These are phyloP conservation scores for Alopecurus myosuroides DNA, from an alignment of 176 grass and related monocot species.

Conservation along the genomic window DNA sequence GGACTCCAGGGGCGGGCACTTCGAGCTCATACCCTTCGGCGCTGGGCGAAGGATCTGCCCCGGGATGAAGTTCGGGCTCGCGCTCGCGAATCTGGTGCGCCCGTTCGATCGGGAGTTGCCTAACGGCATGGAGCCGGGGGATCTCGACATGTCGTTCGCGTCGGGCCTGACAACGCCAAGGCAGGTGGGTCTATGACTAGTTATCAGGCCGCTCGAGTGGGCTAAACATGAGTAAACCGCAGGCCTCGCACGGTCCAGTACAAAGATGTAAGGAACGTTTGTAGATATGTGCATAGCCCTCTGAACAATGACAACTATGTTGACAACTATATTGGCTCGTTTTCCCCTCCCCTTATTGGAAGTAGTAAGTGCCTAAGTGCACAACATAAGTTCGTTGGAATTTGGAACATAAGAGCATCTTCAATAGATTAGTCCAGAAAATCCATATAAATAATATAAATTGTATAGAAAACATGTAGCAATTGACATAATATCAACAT, in stretches of 20 bases:
- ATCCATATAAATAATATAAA: too few relatives aligned
- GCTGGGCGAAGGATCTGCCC: conserved; percentile 38
- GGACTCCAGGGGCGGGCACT: conserved; percentile 44
- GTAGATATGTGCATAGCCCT: too few relatives aligned
- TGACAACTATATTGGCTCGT: too few relatives aligned
- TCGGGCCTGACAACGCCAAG: conserved; percentile 13
- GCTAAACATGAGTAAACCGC: not conserved
- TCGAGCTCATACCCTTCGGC: conserved; percentile 52
- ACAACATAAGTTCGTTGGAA: too few relatives aligned
- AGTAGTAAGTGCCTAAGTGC: too few relatives aligned
- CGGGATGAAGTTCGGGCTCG: conserved; percentile 44
- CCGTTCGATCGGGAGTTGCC: conserved; percentile 54
- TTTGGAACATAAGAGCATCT: too few relatives aligned
- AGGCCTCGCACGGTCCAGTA: not conserved
- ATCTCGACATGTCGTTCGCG: conserved; percentile 45
- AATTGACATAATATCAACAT: too few relatives aligned
- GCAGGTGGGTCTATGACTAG: conserved; percentile 18
- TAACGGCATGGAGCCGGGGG: not conserved
- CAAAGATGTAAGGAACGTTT: too few relatives aligned
- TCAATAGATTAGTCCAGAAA: too few relatives aligned
- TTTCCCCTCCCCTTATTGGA: too few relatives aligned
- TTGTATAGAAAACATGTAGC: too few relatives aligned
- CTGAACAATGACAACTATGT: too few relatives aligned
- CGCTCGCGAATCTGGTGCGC: conserved; percentile 30
- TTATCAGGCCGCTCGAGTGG: not conserved